Evolutionary conservation across 805 yeast genomes (phyloP).

Genomic region (Metahyphopichia silvanorum): DNA sequence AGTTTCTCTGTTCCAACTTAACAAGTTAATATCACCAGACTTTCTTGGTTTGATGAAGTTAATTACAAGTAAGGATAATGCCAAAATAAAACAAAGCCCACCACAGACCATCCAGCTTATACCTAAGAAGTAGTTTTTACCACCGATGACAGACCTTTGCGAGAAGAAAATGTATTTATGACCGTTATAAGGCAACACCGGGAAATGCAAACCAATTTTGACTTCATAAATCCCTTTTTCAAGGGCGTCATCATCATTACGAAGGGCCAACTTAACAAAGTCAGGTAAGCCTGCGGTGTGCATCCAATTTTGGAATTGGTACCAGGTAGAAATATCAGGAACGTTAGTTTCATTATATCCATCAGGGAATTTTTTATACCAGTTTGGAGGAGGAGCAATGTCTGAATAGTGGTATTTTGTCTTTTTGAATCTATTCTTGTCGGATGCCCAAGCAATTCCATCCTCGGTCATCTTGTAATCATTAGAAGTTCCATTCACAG

Average conservation of each 20-base stretch:
- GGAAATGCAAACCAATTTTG: constrained; percentile 72
- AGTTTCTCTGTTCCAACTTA: constrained; percentile 66
- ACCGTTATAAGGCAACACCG: constrained; percentile 67
- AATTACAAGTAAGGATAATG: constrained; percentile 48
- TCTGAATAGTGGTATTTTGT: constrained; percentile 35
- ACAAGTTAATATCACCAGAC: constrained; percentile 64
- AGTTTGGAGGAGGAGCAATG: constrained; percentile 44
- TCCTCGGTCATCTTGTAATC: constrained; percentile 33
- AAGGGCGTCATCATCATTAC: constrained; percentile 57
- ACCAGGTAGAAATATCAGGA: constrained; percentile 44
- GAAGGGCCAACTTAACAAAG: constrained; percentile 49
- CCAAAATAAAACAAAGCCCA: constrained; percentile 59
- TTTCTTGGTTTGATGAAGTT: constrained; percentile 66
- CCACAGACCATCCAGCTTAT: constrained; percentile 75
- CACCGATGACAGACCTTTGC: constrained; percentile 73
- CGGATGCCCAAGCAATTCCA: constrained; percentile 42
- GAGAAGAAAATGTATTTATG: constrained; percentile 63
- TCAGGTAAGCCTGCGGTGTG: constrained; percentile 39
- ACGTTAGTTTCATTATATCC: constrained; percentile 42
- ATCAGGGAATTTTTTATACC: constrained; percentile 40
- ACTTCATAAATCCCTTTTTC: constrained; percentile 61
- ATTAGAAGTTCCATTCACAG: constrained; percentile 32
- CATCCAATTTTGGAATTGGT: constrained; percentile 48
- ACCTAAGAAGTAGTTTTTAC: constrained; percentile 72
- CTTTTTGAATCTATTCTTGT: constrained; percentile 37